Percentiles rank a stretch among this genome's conserved stretches.
Conservation (phyloP, 345 rosid species). For the Pistacia vera region DNA sequence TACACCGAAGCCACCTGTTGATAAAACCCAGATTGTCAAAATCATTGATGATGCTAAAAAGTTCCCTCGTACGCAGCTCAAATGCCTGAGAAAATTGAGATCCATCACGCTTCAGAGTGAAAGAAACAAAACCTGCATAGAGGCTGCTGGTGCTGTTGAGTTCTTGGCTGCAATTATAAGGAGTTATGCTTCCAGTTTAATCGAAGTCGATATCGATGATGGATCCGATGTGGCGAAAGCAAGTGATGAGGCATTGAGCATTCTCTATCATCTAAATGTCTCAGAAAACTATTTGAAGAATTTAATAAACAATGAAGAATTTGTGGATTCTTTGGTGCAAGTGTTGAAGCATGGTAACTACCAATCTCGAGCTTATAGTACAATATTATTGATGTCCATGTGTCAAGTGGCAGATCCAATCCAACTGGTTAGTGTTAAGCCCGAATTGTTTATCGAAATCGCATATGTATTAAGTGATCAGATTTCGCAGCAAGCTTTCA, state of each 20-base stretch:
- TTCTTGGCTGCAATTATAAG: conserved; percentile 42
- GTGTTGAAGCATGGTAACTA: conserved; percentile 33
- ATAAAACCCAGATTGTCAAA: conserved; percentile 35
- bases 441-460: conserved; percentile 39
- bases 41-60: conserved; percentile 39
- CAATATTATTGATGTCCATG: conserved; percentile 34
- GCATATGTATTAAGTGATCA: conserved; percentile 42
- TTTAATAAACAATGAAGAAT: conserved; percentile 29
- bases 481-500: conserved; percentile 51
- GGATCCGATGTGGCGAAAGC: conserved; percentile 15
- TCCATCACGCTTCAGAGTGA: conserved; percentile 43
- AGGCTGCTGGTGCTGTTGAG: conserved; percentile 38
- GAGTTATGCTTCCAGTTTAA: neutral
- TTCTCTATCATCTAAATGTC: conserved; percentile 38
- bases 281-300: conserved; percentile 32
- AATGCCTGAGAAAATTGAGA: conserved; percentile 39
- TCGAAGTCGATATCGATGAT: conserved; percentile 1
- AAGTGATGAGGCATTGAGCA: conserved; percentile 45
- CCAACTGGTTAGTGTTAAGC: conserved; percentile 30
- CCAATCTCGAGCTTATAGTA: conserved; percentile 41
- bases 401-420: conserved; percentile 51
- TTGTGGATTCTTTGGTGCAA: conserved; percentile 28
- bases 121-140: conserved; percentile 36
- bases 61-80: conserved; percentile 28
- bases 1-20: conserved; percentile 42